Evolutionary conservation across 2,329 filamentous ascomycete species (phyloP), one percentile per base, ranked within the genome.

Genomic region (Ophiostoma sp.): DNA sequence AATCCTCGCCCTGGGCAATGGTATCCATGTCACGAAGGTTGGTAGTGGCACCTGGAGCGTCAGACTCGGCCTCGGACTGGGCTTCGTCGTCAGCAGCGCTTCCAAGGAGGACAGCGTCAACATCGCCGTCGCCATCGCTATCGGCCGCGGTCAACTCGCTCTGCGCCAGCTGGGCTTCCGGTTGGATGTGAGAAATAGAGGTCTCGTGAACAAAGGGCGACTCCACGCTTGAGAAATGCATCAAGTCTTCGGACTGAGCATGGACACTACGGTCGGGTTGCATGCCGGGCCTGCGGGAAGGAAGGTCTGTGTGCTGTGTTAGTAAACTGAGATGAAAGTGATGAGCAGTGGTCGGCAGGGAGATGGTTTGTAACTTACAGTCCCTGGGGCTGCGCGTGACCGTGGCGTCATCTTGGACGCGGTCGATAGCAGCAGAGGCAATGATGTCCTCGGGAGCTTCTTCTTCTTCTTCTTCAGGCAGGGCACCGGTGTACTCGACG

Each of bases 1-100:
- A 78, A 52, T 78, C 78, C n/a, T 79, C 79, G 2, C 77, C 79
- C 31, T 78, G 72, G 31, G 78, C 79, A 36, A 78, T 78, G 19
- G 79, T 77, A 50, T 78, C 78, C 4, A 74, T 76, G 22, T 80
- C 80, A 31, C 80, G 78, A 39, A 72, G 70, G 52, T 73, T 74
- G 50, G 45, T 69, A 8, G 61, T 59, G 25, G 57, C 73, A 57
- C 61, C 69, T n/a, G 71, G 75, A 48, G 74, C 57, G 22, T 71
- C 17, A 69, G 57, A n/a, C 77, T 66, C 59, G 45, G 57, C 50
- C 11, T 80, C 80, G 50, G 79, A 81, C 69, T 78, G 42, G 3
- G 28, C 69, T 2, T 48, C 28, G 6, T 48, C 31, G 25, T 57
- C 42, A 3, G 31, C 22, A 19, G 33, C 57, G 22, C 48, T 69